Evolutionary conservation across 176 grass and related monocot genomes (phyloP).

Genomic region (Carex parvula): DNA sequence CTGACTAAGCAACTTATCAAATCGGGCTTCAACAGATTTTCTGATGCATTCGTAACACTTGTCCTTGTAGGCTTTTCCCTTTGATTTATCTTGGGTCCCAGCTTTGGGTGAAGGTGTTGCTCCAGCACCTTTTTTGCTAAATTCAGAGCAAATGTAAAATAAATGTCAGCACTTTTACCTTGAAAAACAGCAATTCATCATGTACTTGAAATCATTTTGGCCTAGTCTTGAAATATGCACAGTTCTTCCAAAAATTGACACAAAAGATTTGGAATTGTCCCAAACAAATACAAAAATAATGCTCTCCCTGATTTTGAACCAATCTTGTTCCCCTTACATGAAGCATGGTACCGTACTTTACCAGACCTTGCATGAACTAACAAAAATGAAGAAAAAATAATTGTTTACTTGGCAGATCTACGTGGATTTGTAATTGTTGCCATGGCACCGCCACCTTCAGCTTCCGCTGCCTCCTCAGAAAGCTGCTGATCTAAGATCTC

Average conservation of each 20-base stretch:
- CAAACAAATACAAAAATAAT: neutral
- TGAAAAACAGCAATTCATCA: neutral
- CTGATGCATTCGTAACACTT: slow-evolving; percentile 92
- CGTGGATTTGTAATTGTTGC: slow-evolving; percentile 85
- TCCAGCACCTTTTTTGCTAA: slow-evolving; percentile 62
- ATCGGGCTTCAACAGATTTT: slow-evolving; percentile 84
- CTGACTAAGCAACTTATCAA: slow-evolving; percentile 79
- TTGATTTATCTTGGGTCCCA: slow-evolving; percentile 58
- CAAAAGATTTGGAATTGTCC: neutral
- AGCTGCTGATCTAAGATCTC: slow-evolving; percentile 98
- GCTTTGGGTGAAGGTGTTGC: slow-evolving; percentile 55
- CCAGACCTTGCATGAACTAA: neutral
- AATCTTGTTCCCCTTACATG: slow-evolving; percentile 8
- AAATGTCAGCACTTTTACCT: slow-evolving; percentile 7
- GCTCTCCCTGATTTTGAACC: neutral
- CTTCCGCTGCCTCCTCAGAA: slow-evolving; percentile 97
- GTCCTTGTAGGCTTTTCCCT: slow-evolving; percentile 92
- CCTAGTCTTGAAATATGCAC: neutral
- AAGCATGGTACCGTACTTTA: slow-evolving; percentile 10
- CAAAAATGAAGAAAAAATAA: slow-evolving; percentile 15
- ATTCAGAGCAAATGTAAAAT: slow-evolving; percentile 21
- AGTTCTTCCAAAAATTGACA: neutral
- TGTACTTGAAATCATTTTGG: neutral
- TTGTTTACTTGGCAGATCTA: slow-evolving; percentile 76
- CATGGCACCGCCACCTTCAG: slow-evolving; percentile 78